phyloP scores from a whole-genome alignment of 179 eudicot genomes.

The Pouteria campechiana region DNA sequence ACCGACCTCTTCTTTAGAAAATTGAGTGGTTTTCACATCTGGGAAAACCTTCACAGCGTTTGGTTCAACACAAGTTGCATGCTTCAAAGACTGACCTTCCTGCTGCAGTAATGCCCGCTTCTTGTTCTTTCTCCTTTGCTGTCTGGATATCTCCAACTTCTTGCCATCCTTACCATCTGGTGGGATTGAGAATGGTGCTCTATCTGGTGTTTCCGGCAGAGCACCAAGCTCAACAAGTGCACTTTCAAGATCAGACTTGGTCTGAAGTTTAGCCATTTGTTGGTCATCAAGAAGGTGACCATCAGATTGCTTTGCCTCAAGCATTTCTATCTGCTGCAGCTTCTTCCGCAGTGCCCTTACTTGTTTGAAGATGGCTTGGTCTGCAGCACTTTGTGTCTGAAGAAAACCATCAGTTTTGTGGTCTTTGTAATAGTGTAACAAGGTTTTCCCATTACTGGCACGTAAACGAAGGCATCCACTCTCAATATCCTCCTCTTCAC shows the following conservation, averaged over 20 bases:
- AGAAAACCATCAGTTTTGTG: constrained; percentile 48
- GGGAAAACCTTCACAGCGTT: constrained; percentile 19
- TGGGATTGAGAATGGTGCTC: constrained; percentile 22
- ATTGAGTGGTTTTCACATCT: constrained; percentile 22
- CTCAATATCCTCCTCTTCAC: constrained; percentile 79
- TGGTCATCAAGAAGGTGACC: constrained; percentile 87
- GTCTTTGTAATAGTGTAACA: constrained; percentile 21
- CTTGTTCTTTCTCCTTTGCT: constrained; percentile 69
- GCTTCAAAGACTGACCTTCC: constrained; percentile 14
- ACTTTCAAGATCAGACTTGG: constrained; percentile 41
- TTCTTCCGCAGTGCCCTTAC: constrained; percentile 66
- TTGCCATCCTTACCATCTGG: constrained; percentile 41
- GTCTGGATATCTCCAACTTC: constrained; percentile 45
- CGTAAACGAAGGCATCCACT: constrained; percentile 45
- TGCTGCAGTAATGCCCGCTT: constrained; percentile 25
- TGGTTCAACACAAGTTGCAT: constrained; percentile 15
- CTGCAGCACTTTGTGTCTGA: constrained; percentile 28
- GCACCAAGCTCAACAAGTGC: constrained; percentile 78
- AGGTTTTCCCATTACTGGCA: constrained; percentile 18
- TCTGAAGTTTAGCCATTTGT: constrained; percentile 79
- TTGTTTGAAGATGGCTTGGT: constrained; percentile 41
- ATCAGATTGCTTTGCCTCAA: constrained; percentile 60
- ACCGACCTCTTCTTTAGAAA: constrained; percentile 19
- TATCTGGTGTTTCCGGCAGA: constrained; percentile 32
- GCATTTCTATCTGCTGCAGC: constrained; percentile 96